A percentile compares a stretch with the other conserved stretches of the same genome.
phyloP scores from a whole-genome alignment of 208 protist species.

The Trypanosoma avium region DNA sequence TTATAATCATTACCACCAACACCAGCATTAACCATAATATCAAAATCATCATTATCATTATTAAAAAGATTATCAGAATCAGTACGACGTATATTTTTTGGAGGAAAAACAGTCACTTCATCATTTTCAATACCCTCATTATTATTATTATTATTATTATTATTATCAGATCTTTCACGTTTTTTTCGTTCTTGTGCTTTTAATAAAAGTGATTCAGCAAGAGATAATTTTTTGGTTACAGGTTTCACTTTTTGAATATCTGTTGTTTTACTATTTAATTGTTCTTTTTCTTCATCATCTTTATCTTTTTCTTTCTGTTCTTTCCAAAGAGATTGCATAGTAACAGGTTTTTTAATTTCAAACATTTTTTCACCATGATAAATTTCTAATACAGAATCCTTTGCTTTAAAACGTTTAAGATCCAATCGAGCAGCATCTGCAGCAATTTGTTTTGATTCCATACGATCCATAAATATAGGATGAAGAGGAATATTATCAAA shows the following conservation, averaged over 20 bases:
- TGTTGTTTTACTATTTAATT: not conserved
- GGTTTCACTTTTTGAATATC: not conserved
- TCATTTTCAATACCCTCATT: constrained; percentile 8
- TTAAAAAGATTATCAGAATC: not conserved
- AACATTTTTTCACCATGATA: constrained; percentile 81
- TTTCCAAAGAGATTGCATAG: constrained; percentile 50
- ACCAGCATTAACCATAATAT: too few species aligned
- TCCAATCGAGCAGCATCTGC: constrained; percentile 74
- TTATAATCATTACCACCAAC: too few species aligned
- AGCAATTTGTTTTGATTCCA: constrained; percentile 50
- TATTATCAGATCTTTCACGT: constrained; percentile 41
- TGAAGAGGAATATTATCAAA: constrained; percentile 81
- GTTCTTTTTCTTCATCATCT: constrained; percentile 19
- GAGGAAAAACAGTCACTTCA: constrained; percentile 16
- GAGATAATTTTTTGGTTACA: constrained; percentile 48
- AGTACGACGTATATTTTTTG: constrained; percentile 6
- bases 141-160: too few species aligned
- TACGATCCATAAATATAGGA: constrained; percentile 72
- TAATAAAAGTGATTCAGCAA: constrained; percentile 78
- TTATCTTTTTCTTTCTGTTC: constrained; percentile 23
- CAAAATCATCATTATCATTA: not conserved
- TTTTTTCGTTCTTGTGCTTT: constrained; percentile 85
- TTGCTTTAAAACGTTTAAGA: constrained; percentile 79
- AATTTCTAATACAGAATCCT: constrained; percentile 84
- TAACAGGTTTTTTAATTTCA: constrained; percentile 54